Evolutionary conservation across 805 yeast genomes (phyloP).

Genomic region (Candida caryicola): DNA sequence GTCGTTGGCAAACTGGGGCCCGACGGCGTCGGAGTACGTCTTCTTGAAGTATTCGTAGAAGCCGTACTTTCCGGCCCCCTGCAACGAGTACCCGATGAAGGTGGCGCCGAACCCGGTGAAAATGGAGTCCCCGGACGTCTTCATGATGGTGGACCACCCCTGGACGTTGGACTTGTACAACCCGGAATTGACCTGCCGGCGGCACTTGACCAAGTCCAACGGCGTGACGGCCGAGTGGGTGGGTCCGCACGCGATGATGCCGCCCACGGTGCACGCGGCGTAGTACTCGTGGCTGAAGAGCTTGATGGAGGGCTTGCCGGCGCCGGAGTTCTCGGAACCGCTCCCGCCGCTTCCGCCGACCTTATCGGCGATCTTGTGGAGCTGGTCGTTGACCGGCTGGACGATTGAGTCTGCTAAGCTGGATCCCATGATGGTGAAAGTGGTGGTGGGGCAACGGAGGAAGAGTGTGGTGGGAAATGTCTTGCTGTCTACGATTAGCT

Average conservation of each 20-base stretch:
- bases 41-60: constrained; percentile 89
- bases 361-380: constrained; percentile 17
- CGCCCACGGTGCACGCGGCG: constrained; percentile 74
- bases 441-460: no score
- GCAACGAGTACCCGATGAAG: constrained; percentile 86
- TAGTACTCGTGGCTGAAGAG: constrained; percentile 63
- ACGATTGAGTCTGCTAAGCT: constrained; percentile 26
- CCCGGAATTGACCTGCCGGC: constrained; percentile 79
- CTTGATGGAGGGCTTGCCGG: constrained; percentile 30
- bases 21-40: constrained; percentile 64
- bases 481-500: no score
- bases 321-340: neutral
- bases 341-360: constrained; percentile 7
- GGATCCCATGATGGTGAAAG: constrained; percentile 7
- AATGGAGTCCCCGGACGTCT: constrained; percentile 74
- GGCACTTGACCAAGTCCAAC: constrained; percentile 87
- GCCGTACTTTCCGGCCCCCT: constrained; percentile 98
- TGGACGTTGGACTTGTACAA: constrained; percentile 74
- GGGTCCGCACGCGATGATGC: constrained; percentile 90
- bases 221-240: constrained; percentile 94
- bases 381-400: constrained; percentile 30
- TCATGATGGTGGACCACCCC: constrained; percentile 77
- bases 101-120: constrained; percentile 93
- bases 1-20: constrained; percentile 57
- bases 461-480: no score